A percentile compares a stretch with the other conserved stretches of the same genome.
These are phyloP conservation scores for Ramaria rubella DNA, from an alignment of 768 basidiomycete species.

Conservation along the genomic window DNA sequence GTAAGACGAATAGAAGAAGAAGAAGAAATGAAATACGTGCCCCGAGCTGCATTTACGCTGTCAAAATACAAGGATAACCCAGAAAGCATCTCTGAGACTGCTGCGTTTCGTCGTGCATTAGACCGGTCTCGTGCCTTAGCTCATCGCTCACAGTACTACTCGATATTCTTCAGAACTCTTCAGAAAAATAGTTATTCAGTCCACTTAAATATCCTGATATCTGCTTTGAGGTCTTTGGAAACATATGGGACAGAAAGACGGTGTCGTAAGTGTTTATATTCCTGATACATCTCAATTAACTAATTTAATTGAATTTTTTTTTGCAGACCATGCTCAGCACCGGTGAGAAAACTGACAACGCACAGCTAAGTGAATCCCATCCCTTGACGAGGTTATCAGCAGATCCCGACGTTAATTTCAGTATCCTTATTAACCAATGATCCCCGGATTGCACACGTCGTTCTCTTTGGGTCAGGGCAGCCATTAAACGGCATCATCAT, in stretches of 20 bases:
- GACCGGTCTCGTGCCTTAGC: too few species aligned
- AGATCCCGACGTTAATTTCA: not conserved
- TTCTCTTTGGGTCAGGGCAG: slow-evolving; percentile 22
- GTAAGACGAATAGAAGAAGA: too few species aligned
- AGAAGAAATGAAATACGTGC: too few species aligned
- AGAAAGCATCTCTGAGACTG: too few species aligned
- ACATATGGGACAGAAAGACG: not conserved
- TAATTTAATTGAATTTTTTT: not conserved
- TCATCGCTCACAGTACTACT: too few species aligned
- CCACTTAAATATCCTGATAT: not conserved
- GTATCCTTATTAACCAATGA: slow-evolving; percentile 18
- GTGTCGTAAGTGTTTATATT: not conserved
- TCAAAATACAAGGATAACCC: too few species aligned
- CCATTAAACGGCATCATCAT: slow-evolving; percentile 22
- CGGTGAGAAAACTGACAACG: slow-evolving; percentile 26
- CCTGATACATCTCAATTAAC: not conserved
- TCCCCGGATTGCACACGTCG: slow-evolving; percentile 16
- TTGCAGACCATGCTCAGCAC: slow-evolving; percentile 19
- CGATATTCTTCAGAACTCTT: too few species aligned
- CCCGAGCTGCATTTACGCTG: too few species aligned
- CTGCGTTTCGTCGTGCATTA: too few species aligned
- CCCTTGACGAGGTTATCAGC: not conserved
- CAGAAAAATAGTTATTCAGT: not conserved
- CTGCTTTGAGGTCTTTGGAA: not conserved
- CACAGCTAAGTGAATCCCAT: slow-evolving; percentile 19